Evolutionary conservation across 2,329 filamentous ascomycete genomes (phyloP).

Genomic region (Didymella pomorum): DNA sequence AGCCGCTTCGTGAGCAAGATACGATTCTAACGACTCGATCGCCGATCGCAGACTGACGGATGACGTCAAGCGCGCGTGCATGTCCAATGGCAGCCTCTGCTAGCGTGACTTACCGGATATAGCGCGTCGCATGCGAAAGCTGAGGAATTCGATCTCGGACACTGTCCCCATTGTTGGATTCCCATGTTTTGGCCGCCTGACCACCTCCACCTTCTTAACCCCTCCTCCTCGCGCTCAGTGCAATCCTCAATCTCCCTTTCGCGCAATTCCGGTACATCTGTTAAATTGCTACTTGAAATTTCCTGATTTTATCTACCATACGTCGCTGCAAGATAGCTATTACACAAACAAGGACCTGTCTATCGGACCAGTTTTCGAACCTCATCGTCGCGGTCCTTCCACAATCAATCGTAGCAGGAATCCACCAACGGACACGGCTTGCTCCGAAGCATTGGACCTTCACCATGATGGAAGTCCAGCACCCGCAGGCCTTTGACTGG

Average conservation of each 20-base stretch:
- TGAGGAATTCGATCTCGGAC: constrained; percentile 20
- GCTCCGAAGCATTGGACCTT: not conserved
- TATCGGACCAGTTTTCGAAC: not conserved
- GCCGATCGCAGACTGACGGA: constrained; percentile 3
- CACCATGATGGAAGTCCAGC: constrained; percentile 34
- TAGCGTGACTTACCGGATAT: constrained; percentile 7
- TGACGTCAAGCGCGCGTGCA: constrained; percentile 4
- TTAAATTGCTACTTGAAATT: no score
- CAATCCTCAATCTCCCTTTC: not conserved
- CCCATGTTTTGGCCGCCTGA: constrained; percentile 12
- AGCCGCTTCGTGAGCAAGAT: not conserved
- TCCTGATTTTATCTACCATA: not conserved
- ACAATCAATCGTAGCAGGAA: not conserved
- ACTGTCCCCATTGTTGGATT: constrained; percentile 13
- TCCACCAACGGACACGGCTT: not conserved
- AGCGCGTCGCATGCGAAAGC: constrained; percentile 22
- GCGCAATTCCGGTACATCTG: not conserved
- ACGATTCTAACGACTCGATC: not conserved
- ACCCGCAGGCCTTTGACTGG: constrained; percentile 37
- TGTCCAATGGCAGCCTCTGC: constrained; percentile 10
- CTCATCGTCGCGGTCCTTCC: not conserved
- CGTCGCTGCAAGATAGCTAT: not conserved
- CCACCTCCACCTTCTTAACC: constrained; percentile 3
- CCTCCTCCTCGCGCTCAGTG: not conserved
- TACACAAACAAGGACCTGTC: not conserved